phyloP scores from a whole-genome alignment of 768 basidiomycete species.

The Daedaleopsis nitida region DNA sequence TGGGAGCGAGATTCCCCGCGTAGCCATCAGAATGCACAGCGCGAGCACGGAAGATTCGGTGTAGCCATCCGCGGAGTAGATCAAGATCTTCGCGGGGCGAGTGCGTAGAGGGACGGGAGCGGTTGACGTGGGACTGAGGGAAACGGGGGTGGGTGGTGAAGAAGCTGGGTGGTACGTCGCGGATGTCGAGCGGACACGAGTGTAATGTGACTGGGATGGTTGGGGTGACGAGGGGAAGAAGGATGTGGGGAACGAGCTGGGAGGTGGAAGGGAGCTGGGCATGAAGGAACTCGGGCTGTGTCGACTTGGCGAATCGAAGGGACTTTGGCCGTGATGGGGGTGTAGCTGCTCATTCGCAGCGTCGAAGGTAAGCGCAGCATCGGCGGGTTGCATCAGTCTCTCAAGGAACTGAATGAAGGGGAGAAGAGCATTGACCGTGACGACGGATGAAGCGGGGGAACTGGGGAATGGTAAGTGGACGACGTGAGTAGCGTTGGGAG shows the following conservation, averaged over 20 bases:
- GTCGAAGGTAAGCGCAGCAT: slow-evolving; percentile 23
- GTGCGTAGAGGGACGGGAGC: slow-evolving; percentile 38
- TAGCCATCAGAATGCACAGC: slow-evolving; percentile 82
- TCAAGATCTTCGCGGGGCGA: slow-evolving; percentile 69
- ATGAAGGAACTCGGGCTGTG: slow-evolving; percentile 13
- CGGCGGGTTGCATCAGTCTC: slow-evolving; percentile 55
- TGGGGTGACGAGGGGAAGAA: slow-evolving; percentile 27
- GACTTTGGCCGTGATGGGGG: slow-evolving; percentile 13
- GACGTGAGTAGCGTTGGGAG: slow-evolving; percentile 70
- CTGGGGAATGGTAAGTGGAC: slow-evolving; percentile 78
- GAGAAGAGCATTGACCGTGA: slow-evolving; percentile 58
- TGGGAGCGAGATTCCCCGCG: slow-evolving; percentile 66
- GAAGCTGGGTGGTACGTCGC: slow-evolving; percentile 26
- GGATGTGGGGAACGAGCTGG: slow-evolving; percentile 28
- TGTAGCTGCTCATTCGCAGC: slow-evolving; percentile 23
- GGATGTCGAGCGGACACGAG: slow-evolving; percentile 30
- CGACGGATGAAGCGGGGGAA: slow-evolving; percentile 55
- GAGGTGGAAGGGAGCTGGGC: slow-evolving; percentile 30
- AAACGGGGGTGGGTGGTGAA: slow-evolving; percentile 31
- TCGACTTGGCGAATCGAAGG: slow-evolving; percentile 10
- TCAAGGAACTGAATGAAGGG: slow-evolving; percentile 72
- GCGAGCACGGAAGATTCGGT: slow-evolving; percentile 92
- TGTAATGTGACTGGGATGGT: slow-evolving; percentile 19
- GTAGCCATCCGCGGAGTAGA: slow-evolving; percentile 88
- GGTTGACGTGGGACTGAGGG: slow-evolving; percentile 10